Evolutionary conservation across 2,329 filamentous ascomycete genomes (phyloP).

Genomic region (Cercospora janseana): DNA sequence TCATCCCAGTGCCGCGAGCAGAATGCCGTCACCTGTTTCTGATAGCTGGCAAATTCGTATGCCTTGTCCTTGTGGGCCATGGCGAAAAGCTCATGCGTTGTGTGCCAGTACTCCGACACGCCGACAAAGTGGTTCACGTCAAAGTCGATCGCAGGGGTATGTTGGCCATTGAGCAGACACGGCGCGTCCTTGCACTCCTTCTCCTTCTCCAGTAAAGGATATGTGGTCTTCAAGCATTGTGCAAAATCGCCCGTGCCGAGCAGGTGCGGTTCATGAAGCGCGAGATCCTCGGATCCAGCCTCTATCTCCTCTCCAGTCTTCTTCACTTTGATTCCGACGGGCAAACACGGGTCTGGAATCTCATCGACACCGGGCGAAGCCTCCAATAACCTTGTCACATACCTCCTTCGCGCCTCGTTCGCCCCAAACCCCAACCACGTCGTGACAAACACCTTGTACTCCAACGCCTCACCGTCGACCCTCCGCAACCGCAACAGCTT

Average conservation of each 20-base stretch:
- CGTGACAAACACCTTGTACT: slow-evolving; percentile 90
- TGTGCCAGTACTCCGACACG: slow-evolving; percentile 98
- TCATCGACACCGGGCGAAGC: slow-evolving; percentile 67
- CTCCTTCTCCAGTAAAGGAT: slow-evolving; percentile 86
- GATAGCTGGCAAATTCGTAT: slow-evolving; percentile 89
- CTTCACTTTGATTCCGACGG: slow-evolving; percentile 70
- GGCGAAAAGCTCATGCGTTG: slow-evolving; percentile 89
- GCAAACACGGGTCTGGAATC: slow-evolving; percentile 87
- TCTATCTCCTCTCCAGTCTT: slow-evolving; percentile 63
- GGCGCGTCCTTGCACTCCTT: slow-evolving; percentile 77
- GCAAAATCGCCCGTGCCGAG: slow-evolving; percentile 84
- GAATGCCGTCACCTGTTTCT: slow-evolving; percentile 78
- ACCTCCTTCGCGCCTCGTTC: slow-evolving; percentile 83
- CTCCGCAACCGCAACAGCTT: slow-evolving; percentile 82
- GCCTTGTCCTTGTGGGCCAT: slow-evolving; percentile 71
- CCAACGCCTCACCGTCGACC: slow-evolving; percentile 70
- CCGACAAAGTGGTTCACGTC: slow-evolving; percentile 96
- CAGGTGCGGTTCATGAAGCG: slow-evolving; percentile 53
- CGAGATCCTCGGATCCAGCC: slow-evolving; percentile 44
- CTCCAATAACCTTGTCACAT: slow-evolving; percentile 72
- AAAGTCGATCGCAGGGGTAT: slow-evolving; percentile 94
- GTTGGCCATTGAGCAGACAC: slow-evolving; percentile 84
- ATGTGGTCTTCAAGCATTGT: slow-evolving; percentile 77
- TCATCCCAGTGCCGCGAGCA: slow-evolving; percentile 79
- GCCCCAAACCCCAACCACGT: slow-evolving; percentile 98